Evolutionary conservation across 257 asterid genomes (phyloP).

Genomic region (Solanum ahanhuiri): DNA sequence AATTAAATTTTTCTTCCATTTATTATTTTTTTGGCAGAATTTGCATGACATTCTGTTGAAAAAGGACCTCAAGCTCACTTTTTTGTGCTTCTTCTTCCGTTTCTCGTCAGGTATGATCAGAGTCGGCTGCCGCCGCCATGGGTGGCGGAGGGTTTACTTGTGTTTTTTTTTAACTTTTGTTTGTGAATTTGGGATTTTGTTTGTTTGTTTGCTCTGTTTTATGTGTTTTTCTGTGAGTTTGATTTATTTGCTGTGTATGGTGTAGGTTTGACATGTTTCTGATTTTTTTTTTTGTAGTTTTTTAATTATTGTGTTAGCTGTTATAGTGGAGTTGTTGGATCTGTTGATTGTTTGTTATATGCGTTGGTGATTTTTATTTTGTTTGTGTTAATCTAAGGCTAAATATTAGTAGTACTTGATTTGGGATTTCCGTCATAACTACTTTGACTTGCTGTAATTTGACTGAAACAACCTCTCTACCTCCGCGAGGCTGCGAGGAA

Average conservation of each 20-base stretch:
- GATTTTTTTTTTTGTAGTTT: neutral
- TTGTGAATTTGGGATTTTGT: neutral
- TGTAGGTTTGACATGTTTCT: neutral
- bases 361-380: neutral
- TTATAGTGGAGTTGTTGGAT: neutral
- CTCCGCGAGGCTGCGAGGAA: neutral
- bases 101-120: neutral
- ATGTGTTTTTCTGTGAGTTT: neutral
- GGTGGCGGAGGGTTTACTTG: neutral
- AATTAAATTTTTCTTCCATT: neutral
- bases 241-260: neutral
- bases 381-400: neutral
- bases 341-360: neutral
- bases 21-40: neutral
- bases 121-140: neutral
- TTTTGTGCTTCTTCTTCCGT: neutral
- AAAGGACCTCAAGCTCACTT: neutral
- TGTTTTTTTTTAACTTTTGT: neutral
- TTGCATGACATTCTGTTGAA: neutral
- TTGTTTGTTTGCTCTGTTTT: neutral
- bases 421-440: neutral
- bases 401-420: neutral
- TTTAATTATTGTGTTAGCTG: neutral
- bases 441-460: neutral
- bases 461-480: neutral